Conservation (phyloP, 2,329 filamentous ascomycete species). For the Penicillium sp. region DNA sequence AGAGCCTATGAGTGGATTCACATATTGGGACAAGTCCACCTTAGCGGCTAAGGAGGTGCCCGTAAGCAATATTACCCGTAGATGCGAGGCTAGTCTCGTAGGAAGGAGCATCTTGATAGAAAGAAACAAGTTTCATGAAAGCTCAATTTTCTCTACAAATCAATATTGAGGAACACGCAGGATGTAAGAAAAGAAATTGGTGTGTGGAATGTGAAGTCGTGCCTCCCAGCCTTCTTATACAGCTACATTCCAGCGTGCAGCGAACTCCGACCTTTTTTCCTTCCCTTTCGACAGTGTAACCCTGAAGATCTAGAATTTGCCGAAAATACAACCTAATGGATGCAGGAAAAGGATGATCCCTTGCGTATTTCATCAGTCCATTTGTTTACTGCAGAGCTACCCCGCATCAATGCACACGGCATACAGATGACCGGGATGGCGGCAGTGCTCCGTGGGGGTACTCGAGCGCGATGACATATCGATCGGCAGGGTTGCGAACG, state of each 20-base stretch:
- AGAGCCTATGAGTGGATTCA: conserved; percentile 56
- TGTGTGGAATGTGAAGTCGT: not conserved
- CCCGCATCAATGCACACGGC: conserved; percentile 6
- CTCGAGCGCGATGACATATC: conserved; percentile 13
- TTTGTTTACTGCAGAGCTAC: not conserved
- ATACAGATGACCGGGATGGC: not conserved
- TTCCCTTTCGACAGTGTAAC: not conserved
- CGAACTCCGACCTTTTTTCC: not conserved
- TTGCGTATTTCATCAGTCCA: not conserved
- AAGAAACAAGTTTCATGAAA: not conserved
- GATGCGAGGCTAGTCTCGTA: not conserved
- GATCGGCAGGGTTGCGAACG: conserved; percentile 13
- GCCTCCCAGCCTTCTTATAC: conserved; percentile 1
- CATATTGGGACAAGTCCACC: conserved; percentile 45
- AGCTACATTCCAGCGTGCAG: conserved; percentile 9
- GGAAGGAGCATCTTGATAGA: conserved; percentile 3
- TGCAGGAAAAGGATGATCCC: not conserved
- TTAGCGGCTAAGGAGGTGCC: conserved; percentile 10
- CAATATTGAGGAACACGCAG: not conserved
- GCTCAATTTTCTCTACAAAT: not conserved
- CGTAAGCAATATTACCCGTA: conserved; percentile 11
- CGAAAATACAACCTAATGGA: not conserved
- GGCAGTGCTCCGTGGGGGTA: conserved; percentile 12
- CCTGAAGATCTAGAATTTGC: not conserved
- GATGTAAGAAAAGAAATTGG: not conserved